Base-by-base conservation (phyloP, 1,284 basidiomycete species). In the Heterobasidion occidentale region DNA sequence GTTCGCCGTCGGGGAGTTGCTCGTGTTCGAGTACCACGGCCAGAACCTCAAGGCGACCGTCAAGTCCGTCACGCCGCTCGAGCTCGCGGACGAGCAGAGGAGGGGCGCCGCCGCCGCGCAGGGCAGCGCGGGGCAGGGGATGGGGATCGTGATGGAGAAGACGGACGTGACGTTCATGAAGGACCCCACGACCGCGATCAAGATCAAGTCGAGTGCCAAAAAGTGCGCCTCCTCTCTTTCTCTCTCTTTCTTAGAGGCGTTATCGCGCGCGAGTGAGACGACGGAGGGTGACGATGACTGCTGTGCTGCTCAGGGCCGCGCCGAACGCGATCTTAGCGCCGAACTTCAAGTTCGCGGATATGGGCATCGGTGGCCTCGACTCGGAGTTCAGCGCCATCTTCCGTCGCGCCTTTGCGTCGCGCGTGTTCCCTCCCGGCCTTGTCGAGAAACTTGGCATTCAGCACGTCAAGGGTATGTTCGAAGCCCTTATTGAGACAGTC, bases 311-410 rank as follows among this genome's bases (percentile, higher is more conserved):
- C 59, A 93, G 92, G 65, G 84, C 92, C 0, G 86, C 94, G 4
- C 85, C 94, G 12, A 99, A 98, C 68, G 94, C 96, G 0, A 98
- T 99, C 65, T 79, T 99, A 9, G 89, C 94, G 1, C 94, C 97
- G 2, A 98, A 98, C 75, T 99, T 99, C 84, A 98, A 97, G 72
- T 99, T 99, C 63, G 92, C 98, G 69, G 97, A 99, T 71, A 99
- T 99, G 96, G 97, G 97, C 33, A 98, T 99, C 66, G 97, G 97
- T 68, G 97, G 97, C 68, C 79, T 99, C 46, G 97, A 99, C 71
- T 79, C 83, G 8, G 97, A 99, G 69, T 99, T 99, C 68, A 86
- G 86, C 57, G 88, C 93, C 56, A 99, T 99, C 69, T 99, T 99
- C 78, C 92, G 97, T 70, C 90, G 97, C 68, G 97, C 97, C 0